Conservation (phyloP, 176 grass and related monocot species). For the Oryza glaberrima region DNA sequence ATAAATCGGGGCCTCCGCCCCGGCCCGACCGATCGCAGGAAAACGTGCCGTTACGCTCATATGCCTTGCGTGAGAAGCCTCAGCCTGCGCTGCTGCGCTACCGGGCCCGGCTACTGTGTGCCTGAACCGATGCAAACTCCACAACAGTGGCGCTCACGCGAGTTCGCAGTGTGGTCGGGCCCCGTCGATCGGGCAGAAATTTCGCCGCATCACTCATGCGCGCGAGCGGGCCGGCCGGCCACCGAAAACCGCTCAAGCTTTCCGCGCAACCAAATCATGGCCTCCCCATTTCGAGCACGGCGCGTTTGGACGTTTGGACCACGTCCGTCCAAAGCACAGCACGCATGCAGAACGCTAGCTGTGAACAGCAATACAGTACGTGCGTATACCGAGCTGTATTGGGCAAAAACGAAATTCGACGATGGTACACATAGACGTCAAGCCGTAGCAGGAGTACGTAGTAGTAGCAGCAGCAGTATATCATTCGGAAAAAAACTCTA, state of each 20-base stretch:
- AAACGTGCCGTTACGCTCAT: constrained; percentile 27
- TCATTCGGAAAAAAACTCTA: constrained; percentile 42
- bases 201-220: constrained; percentile 34
- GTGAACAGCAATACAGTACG: background rate
- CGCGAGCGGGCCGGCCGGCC: background rate
- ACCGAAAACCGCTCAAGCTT: constrained; percentile 36
- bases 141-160: background rate
- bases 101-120: background rate
- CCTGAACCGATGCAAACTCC: background rate
- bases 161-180: constrained; percentile 1
- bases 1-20: background rate
- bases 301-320: constrained; percentile 28
- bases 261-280: constrained; percentile 41
- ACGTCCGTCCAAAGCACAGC: background rate
- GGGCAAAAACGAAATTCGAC: background rate
- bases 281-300: constrained; percentile 39
- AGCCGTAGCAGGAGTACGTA: background rate
- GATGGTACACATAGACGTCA: background rate
- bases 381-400: background rate
- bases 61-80: background rate
- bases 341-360: constrained; percentile 26
- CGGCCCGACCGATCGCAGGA: background rate
- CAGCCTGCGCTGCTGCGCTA: background rate
- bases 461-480: background rate
- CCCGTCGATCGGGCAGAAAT: constrained; percentile 34